Percentiles rank a stretch among this genome's conserved stretches.
phyloP scores from a whole-genome alignment of 495 filamentous ascomycete species.

The Thermothielavioides terrestris region DNA sequence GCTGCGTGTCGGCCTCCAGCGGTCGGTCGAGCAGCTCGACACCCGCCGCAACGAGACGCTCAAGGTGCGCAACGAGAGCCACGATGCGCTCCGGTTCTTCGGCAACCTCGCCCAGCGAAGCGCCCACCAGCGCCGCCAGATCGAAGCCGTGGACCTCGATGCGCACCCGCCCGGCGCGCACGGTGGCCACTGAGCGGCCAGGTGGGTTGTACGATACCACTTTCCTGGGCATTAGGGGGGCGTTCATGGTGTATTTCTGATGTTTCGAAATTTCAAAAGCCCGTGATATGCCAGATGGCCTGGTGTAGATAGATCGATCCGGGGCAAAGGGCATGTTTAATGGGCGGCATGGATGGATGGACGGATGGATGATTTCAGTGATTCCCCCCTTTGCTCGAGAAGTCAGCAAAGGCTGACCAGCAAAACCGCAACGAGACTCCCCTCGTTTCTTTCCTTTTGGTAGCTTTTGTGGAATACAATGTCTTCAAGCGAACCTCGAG shows the following conservation, averaged over 20 bases:
- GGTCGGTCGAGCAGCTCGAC: constrained; percentile 72
- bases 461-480: not conserved
- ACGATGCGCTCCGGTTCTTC: constrained; percentile 78
- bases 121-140: constrained; percentile 57
- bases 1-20: constrained; percentile 68
- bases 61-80: constrained; percentile 64
- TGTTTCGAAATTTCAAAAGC: not conserved
- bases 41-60: constrained; percentile 67
- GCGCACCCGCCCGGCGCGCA: constrained; percentile 44
- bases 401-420: not conserved
- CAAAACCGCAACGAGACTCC: not conserved
- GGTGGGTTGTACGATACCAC: not conserved
- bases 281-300: not conserved
- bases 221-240: too few species aligned
- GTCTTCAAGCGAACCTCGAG: not conserved
- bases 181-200: constrained; percentile 1
- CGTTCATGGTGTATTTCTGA: not conserved
- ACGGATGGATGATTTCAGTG: not conserved
- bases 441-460: constrained; percentile 6
- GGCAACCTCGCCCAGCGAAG: constrained; percentile 73
- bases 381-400: not conserved
- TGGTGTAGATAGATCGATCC: not conserved
- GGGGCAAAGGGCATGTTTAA: not conserved
- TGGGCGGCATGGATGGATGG: not conserved
- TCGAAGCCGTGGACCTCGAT: constrained; percentile 76